These are phyloP conservation scores for Dioszegia crocea DNA, from an alignment of 768 basidiomycete genomes.

Conservation along the genomic window DNA sequence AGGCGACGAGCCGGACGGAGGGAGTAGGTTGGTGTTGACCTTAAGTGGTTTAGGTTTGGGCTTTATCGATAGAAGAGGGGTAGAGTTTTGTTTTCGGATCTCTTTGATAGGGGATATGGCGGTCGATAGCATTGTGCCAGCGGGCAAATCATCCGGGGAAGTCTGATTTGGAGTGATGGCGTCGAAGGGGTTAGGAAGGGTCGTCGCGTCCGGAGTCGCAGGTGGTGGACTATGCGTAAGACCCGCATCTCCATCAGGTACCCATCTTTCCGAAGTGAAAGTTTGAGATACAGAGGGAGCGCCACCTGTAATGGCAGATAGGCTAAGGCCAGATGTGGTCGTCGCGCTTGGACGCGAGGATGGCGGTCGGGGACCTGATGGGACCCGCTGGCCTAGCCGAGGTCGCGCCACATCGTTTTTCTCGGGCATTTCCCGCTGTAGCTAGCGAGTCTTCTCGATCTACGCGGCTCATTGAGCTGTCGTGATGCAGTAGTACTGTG, in stretches of 20 bases:
- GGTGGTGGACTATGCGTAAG: background rate
- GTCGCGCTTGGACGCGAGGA: background rate
- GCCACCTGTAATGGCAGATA: background rate
- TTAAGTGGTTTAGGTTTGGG: constrained; percentile 29
- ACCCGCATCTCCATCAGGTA: background rate
- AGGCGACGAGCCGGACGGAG: constrained; percentile 16
- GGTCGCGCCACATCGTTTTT: constrained; percentile 1
- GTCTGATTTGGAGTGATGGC: background rate
- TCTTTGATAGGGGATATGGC: background rate
- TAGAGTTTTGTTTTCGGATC: background rate
- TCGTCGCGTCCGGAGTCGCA: background rate
- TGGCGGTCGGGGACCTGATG: constrained; percentile 16
- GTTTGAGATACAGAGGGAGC: background rate
- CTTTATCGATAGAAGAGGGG: constrained; percentile 13
- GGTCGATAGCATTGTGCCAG: constrained; percentile 12
- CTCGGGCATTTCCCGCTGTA: constrained; percentile 8
- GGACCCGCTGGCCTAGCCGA: constrained; percentile 9
- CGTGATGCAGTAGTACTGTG: no score
- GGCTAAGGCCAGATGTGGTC: background rate
- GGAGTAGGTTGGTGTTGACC: constrained; percentile 29
- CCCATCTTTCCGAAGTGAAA: constrained; percentile 8
- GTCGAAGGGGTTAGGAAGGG: background rate
- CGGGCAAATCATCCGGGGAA: constrained; percentile 13
- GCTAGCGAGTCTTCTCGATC: background rate
- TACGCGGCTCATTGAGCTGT: no score